Conservation (phyloP, 805 yeast genomes). For the Ogataea henricii region DNA sequence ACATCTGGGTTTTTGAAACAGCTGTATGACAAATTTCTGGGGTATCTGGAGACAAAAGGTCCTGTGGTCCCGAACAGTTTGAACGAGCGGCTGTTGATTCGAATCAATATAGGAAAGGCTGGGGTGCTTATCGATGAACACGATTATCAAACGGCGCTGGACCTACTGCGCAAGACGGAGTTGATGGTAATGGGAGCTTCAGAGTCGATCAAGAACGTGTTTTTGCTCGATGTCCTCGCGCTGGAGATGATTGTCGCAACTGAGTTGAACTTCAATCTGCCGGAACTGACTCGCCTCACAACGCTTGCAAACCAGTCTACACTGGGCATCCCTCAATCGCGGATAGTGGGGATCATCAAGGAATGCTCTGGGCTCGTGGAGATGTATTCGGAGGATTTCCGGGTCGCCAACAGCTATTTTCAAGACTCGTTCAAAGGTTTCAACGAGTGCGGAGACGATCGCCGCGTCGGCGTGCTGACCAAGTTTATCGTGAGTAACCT, state of each 20-base stretch:
- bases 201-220: constrained; percentile 49
- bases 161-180: constrained; percentile 41
- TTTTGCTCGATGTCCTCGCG: constrained; percentile 64
- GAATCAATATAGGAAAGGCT: constrained; percentile 48
- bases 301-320: constrained; percentile 48
- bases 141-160: constrained; percentile 36
- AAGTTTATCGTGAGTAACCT: constrained; percentile 63
- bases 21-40: constrained; percentile 25
- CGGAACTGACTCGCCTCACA: constrained; percentile 48
- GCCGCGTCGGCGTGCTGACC: constrained; percentile 57
- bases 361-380: constrained; percentile 76
- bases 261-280: constrained; percentile 36
- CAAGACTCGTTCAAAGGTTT: constrained; percentile 50
- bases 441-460: constrained; percentile 61
- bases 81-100: constrained; percentile 47
- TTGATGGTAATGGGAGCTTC: constrained; percentile 38
- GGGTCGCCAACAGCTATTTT: constrained; percentile 49
- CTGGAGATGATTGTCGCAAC: constrained; percentile 60
- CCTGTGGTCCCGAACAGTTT: constrained; percentile 16
- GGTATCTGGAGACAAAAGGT: constrained; percentile 17
- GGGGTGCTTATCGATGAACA: constrained; percentile 37
- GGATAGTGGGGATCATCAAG: constrained; percentile 68
- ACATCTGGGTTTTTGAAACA: constrained; percentile 19
- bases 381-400: constrained; percentile 61
- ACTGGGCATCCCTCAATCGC: constrained; percentile 74